Evolutionary conservation across 257 asterid species (phyloP), one percentile per base, ranked within the genome.

Genomic region (Solanum sitiens): DNA sequence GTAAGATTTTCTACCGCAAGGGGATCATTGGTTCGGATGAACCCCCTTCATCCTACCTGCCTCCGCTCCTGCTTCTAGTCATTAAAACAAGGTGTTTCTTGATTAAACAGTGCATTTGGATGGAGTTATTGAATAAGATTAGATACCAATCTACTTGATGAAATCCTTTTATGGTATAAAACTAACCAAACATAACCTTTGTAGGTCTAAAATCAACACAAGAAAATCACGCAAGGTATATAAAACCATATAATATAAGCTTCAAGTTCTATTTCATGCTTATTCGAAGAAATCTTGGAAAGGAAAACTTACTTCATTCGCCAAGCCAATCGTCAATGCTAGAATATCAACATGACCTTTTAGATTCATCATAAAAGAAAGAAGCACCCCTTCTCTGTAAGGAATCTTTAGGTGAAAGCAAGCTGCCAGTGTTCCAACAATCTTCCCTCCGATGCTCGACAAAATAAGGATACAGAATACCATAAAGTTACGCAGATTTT

Each of bases 271-370:
- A 11, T 27, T 23, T 8, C 70, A 65, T 23, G 25, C 79, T 65
- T 71, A 73, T 37, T 16, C n/a, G 4, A 20, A 85, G 35, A 63
- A 16, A 86, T 86, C 53, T 12, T 25, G 37, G 67, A 14, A 23
- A 63, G 30, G 77, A 59, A 45, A 74, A 87, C 98, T 93, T 89
- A 97, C 99, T 21, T 90, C 89, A 56, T 90, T 92, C 83, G 94
- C 93, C 30, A 92, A 82, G 76, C 95, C 94, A 14, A 92, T 44
- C 11, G 98, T 93, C 39, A 97, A 89, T 16, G 99, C 92, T 65
- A 96, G 91, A 90, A 96, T 89, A 89, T 97, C 99, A 23, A 96
- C 98, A 75, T 96, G 99, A 35, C 99, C 99, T 87, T 97, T 97
- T 94, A 97, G 91, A 92, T 97, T 97, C 99, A 96, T 92, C 88